Evolutionary conservation across 73 alveolate species (phyloP).

Genomic region (Tetrahymena thermophila): DNA sequence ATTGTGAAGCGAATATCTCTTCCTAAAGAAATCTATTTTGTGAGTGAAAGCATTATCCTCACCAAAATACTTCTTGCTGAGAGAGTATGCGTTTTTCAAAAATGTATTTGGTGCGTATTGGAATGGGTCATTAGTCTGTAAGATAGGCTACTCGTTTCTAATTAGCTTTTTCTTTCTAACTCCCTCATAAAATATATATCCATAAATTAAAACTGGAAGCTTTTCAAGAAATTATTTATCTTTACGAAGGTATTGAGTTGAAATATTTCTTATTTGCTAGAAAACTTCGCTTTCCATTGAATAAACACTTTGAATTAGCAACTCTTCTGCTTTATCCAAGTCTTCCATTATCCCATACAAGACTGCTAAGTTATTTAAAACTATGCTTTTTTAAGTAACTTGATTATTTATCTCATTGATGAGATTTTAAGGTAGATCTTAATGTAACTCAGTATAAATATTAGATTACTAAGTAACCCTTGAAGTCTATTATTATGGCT

Average conservation of each 20-base stretch:
- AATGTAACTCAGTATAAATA: not conserved
- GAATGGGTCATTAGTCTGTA: not conserved
- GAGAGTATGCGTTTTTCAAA: not conserved
- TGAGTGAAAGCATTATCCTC: not conserved
- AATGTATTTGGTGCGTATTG: not conserved
- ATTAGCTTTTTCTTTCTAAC: not conserved
- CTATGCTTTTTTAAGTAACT: not conserved
- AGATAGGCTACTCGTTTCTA: not conserved
- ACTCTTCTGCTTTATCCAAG: not conserved
- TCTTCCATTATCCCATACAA: not conserved
- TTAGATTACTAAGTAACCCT: not conserved
- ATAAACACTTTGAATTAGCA: not conserved
- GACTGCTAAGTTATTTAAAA: not conserved
- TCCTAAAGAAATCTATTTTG: not conserved
- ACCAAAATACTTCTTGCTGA: not conserved
- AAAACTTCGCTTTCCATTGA: not conserved
- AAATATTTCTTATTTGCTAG: not conserved
- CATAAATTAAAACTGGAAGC: not conserved
- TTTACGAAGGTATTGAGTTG: not conserved
- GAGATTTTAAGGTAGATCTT: not conserved
- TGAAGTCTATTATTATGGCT: not conserved
- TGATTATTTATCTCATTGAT: not conserved
- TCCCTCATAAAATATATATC: not conserved
- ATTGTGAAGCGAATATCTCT: not conserved
- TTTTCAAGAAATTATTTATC: not conserved